phyloP scores from a whole-genome alignment of 495 filamentous ascomycete species.

The Penicillium taxi region DNA sequence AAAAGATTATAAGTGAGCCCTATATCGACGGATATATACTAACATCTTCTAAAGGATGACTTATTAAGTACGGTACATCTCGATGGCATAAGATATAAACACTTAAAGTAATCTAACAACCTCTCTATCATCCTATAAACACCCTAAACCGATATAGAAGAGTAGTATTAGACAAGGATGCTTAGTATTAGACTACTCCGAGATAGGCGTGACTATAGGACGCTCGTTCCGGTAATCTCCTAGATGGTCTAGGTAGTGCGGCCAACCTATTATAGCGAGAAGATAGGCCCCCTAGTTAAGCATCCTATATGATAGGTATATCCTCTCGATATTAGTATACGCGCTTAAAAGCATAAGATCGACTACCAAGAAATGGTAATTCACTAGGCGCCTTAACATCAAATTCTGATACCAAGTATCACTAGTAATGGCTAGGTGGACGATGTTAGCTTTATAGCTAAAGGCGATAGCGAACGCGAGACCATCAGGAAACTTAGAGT shows the following conservation, averaged over 20 bases:
- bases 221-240: conserved; percentile 2
- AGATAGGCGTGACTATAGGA: conserved; percentile 1
- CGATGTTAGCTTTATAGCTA: conserved; percentile 11
- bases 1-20: conserved; percentile 1
- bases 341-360: background rate
- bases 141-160: background rate
- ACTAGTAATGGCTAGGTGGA: conserved; percentile 13
- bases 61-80: background rate
- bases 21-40: background rate
- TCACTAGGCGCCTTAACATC: background rate
- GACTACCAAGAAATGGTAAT: background rate
- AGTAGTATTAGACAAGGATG: background rate
- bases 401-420: background rate
- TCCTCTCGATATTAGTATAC: background rate
- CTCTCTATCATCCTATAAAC: background rate
- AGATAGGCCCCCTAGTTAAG: conserved; percentile 1
- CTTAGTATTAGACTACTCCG: conserved; percentile 1
- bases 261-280: conserved; percentile 2
- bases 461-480: too few relatives aligned
- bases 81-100: background rate
- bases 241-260: conserved; percentile 1
- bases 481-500: conserved; percentile 1
- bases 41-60: conserved; percentile 1
- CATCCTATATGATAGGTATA: background rate
- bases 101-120: background rate